Conservation (phyloP, 2,329 filamentous ascomycete genomes). For the Fusarium virguliforme region DNA sequence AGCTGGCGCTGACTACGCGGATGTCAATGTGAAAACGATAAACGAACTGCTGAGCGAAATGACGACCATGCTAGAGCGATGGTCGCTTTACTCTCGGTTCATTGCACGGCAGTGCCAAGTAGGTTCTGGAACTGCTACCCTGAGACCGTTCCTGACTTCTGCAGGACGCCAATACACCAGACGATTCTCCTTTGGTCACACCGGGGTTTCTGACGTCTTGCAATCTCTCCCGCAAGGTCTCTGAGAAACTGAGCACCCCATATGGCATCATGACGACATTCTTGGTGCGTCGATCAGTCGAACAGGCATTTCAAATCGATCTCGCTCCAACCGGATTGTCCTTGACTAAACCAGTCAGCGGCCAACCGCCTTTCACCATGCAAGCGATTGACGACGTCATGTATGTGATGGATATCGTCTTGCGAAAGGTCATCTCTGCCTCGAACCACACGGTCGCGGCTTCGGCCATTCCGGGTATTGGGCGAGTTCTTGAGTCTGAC, state of each 20-base stretch:
- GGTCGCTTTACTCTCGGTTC: slow-evolving; percentile 93
- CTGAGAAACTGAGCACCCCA: slow-evolving; percentile 79
- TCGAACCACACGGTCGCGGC: slow-evolving; percentile 84
- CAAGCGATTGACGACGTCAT: slow-evolving; percentile 98
- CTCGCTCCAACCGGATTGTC: slow-evolving; percentile 87
- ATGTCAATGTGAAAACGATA: slow-evolving; percentile 96
- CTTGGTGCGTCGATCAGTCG: slow-evolving; percentile 95
- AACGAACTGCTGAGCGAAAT: slow-evolving; percentile 90
- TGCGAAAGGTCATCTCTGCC: slow-evolving; percentile 89
- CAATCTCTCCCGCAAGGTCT: slow-evolving; percentile 84
- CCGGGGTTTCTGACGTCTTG: slow-evolving; percentile 85
- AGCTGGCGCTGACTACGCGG: slow-evolving; percentile 83
- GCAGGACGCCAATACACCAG: slow-evolving; percentile 68
- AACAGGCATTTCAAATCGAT: slow-evolving; percentile 97
- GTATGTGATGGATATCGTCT: slow-evolving; percentile 96
- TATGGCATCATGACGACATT: slow-evolving; percentile 96
- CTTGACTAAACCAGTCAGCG: slow-evolving; percentile 80
- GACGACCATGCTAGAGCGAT: slow-evolving; percentile 91
- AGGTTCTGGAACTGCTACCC: slow-evolving; percentile 36
- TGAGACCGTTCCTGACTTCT: slow-evolving; percentile 33
- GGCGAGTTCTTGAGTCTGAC: slow-evolving; percentile 87
- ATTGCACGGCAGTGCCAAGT: slow-evolving; percentile 88
- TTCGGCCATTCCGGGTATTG: slow-evolving; percentile 83
- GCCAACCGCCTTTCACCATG: slow-evolving; percentile 90
- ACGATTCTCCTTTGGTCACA: slow-evolving; percentile 72